A percentile compares a stretch with the other conserved stretches of the same genome.
Evolutionary conservation across 2,329 filamentous ascomycete genomes (phyloP).

Genomic region (Penicillium sp.): DNA sequence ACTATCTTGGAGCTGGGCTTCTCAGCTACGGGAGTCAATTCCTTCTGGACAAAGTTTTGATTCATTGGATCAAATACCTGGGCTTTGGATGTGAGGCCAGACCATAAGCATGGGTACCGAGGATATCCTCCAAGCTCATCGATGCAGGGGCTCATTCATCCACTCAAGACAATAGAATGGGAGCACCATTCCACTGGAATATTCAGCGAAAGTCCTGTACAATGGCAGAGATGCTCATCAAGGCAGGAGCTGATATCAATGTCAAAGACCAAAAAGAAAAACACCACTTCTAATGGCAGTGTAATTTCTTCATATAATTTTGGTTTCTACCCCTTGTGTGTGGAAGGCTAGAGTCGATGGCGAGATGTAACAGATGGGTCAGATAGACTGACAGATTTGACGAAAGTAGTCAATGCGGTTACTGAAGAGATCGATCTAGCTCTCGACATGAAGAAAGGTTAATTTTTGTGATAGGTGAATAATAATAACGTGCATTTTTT

Average conservation of each 20-base stretch:
- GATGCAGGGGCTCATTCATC: slow-evolving; percentile 4
- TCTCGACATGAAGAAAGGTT: background rate
- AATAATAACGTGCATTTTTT: background rate
- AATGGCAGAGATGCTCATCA: slow-evolving; percentile 6
- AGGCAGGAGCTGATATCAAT: slow-evolving; percentile 2
- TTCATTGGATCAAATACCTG: too few species aligned
- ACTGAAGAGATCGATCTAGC: background rate
- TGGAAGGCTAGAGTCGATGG: background rate
- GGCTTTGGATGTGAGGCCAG: too few species aligned
- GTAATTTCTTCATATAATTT: too few species aligned
- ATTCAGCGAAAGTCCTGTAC: slow-evolving; percentile 4
- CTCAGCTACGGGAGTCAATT: too few species aligned
- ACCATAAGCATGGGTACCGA: background rate
- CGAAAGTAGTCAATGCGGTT: background rate
- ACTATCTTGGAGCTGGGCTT: background rate
- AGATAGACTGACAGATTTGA: background rate
- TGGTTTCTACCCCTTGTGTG: too few species aligned
- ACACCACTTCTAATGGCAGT: slow-evolving; percentile 9
- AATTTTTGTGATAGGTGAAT: background rate
- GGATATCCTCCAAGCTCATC: slow-evolving; percentile 8
- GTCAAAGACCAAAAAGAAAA: background rate
- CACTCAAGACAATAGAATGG: slow-evolving; percentile 1
- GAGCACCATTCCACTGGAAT: slow-evolving; percentile 6
- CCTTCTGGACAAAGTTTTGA: too few species aligned
- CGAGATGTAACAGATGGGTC: background rate